Base-by-base conservation (phyloP, 2,329 filamentous ascomycete genomes). In the Aulographum hederae region DNA sequence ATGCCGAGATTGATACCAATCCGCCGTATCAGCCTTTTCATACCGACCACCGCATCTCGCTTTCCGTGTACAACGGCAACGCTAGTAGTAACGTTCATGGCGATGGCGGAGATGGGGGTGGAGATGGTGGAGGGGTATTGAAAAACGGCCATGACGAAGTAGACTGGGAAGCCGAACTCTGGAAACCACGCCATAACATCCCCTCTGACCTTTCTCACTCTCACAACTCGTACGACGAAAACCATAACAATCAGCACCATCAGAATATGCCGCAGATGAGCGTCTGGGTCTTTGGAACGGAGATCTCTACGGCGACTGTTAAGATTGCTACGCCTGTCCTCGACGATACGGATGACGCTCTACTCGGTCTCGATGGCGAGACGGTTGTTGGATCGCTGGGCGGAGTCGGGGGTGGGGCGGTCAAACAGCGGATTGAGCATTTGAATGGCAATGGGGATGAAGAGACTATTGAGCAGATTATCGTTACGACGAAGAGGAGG, bases 21-120 rank as follows among this genome's bases (percentile, higher is more conserved):
- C 79, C 85, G 4, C 82, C 86, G 2, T 95, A 93, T 44, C 85
- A 93, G 45, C 86, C 89, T 1, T 94, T 95, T 58, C 86, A 95
- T 50, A 89, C 85, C 0, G 85, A 95, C 46, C 69, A 73, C 33
- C 72, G 86, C 3, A 79, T 95, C 28, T 70, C 66, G n/a, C 61
- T 94, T 18, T 78, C 73, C 41, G 67, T 82, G 26, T 79, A 76
- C 46, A 50, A 52, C 3, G 42, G 52, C 21, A 31, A 36, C 18
- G 21, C 32, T 36, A 13, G 8, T 10, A 13, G 12, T 10, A 10
- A 10, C 21, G 21, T 10, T 13, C 21, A 13, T 10, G 10, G 10
- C 21, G 21, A 25, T 13, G 10, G 10, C 10, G n/a, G n/a, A n/a
- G n/a, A n/a, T n/a, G n/a, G n/a, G n/a, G n/a, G n/a, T n/a, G n/a